Conservation (phyloP, 2,329 filamentous ascomycete species). For the Botrytis byssoidea region DNA sequence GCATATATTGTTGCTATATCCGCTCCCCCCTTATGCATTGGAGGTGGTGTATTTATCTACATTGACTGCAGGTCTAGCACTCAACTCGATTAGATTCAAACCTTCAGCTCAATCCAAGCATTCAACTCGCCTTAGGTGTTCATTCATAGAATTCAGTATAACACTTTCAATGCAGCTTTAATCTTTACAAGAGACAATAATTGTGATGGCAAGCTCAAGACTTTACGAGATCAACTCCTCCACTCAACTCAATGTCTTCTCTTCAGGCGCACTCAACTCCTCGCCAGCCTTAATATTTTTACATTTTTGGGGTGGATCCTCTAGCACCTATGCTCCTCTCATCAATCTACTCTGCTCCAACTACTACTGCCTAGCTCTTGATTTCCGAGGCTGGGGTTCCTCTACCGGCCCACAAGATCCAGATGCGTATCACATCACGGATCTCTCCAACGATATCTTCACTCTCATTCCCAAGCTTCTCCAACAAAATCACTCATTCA, state of each 20-base stretch:
- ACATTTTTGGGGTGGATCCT: conserved; percentile 44
- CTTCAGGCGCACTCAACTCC: background rate
- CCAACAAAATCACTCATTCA: conserved; percentile 29
- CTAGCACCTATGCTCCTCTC: conserved; percentile 36
- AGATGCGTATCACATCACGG: conserved; percentile 37
- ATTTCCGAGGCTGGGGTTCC: conserved; percentile 42
- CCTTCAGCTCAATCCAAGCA: background rate
- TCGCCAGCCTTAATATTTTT: conserved; percentile 37
- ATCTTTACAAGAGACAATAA: background rate
- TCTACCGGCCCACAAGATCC: conserved; percentile 37
- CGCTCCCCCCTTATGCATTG: background rate
- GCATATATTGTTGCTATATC: background rate
- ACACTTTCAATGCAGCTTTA: background rate
- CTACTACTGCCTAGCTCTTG: conserved; percentile 36
- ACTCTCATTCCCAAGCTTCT: conserved; percentile 28
- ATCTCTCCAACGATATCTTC: conserved; percentile 31
- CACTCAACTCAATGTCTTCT: conserved; percentile 15
- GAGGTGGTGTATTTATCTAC: background rate
- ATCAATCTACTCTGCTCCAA: conserved; percentile 23
- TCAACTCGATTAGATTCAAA: background rate
- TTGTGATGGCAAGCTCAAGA: background rate
- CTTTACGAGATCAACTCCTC: conserved; percentile 4
- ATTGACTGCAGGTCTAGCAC: background rate
- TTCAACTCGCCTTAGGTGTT: background rate
- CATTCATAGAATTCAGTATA: background rate